A percentile compares a stretch with the other conserved stretches of the same genome.
These are phyloP conservation scores for Talaromyces sp. DNA, from an alignment of 2,329 filamentous ascomycete species.

Conservation along the genomic window DNA sequence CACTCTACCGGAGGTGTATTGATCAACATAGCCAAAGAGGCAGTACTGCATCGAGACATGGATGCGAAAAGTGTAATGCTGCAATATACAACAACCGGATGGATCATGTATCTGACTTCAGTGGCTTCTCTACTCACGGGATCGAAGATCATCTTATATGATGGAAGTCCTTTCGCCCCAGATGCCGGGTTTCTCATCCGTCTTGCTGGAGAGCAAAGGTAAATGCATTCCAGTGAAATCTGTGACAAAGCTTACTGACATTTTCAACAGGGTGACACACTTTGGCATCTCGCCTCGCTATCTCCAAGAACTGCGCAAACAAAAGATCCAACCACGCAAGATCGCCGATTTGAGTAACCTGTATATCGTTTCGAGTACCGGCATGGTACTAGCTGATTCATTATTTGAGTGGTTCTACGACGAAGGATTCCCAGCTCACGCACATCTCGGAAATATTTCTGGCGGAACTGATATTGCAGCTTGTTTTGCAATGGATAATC, in stretches of 20 bases:
- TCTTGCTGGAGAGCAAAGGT: slow-evolving; percentile 58
- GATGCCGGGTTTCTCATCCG: slow-evolving; percentile 62
- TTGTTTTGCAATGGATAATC: slow-evolving; percentile 54
- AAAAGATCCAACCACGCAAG: slow-evolving; percentile 59
- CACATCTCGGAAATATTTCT: slow-evolving; percentile 70
- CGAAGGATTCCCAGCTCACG: slow-evolving; percentile 62
- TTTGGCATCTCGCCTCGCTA: slow-evolving; percentile 75
- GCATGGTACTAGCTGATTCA: slow-evolving; percentile 75
- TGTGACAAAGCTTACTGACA: neutral
- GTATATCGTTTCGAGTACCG: slow-evolving; percentile 65
- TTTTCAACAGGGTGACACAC: slow-evolving; percentile 56
- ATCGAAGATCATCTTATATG: slow-evolving; percentile 67
- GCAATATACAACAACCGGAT: slow-evolving; percentile 69
- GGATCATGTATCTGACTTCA: slow-evolving; percentile 80
- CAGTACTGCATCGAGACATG: slow-evolving; percentile 50
- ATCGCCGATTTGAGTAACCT: slow-evolving; percentile 62
- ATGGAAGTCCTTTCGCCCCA: slow-evolving; percentile 76
- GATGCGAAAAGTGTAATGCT: slow-evolving; percentile 44
- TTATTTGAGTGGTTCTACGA: slow-evolving; percentile 81
- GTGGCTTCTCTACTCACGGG: slow-evolving; percentile 60
- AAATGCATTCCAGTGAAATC: neutral
- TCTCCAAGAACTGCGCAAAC: slow-evolving; percentile 68
- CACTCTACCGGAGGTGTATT: slow-evolving; percentile 55
- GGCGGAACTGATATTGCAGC: slow-evolving; percentile 70
- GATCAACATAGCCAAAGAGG: slow-evolving; percentile 56